Percentiles rank a stretch among this genome's conserved stretches.
phyloP scores from a whole-genome alignment of 768 basidiomycete genomes.

The Chalciporus piperatus region DNA sequence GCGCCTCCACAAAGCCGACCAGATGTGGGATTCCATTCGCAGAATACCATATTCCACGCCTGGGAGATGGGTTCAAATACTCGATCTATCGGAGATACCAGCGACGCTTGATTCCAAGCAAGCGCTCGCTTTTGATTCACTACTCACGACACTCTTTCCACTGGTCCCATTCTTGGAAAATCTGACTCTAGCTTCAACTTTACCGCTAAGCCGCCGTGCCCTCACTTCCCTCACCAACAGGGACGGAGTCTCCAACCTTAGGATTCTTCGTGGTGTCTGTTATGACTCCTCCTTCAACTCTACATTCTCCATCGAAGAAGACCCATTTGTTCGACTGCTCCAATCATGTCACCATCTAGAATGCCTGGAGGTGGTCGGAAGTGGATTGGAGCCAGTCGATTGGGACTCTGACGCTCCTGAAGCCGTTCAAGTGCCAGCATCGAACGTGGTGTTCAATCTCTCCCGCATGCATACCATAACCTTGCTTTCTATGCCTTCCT shows the following conservation, averaged over 20 bases:
- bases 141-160: constrained; percentile 63
- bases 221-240: constrained; percentile 50
- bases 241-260: constrained; percentile 49
- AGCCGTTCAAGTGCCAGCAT: constrained; percentile 20
- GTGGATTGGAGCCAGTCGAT: constrained; percentile 55
- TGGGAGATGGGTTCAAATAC: constrained; percentile 77
- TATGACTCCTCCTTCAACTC: constrained; percentile 40
- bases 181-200: constrained; percentile 53
- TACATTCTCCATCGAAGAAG: constrained; percentile 35
- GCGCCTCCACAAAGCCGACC: constrained; percentile 61
- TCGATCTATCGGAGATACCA: constrained; percentile 64
- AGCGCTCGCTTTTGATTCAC: constrained; percentile 55
- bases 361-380: constrained; percentile 60
- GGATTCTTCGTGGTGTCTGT: constrained; percentile 52
- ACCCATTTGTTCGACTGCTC: constrained; percentile 58
- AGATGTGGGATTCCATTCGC: constrained; percentile 84
- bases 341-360: constrained; percentile 55
- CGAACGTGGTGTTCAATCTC: constrained; percentile 46
- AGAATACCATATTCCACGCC: constrained; percentile 85
- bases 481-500: constrained; percentile 64
- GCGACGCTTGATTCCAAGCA: constrained; percentile 43
- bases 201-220: constrained; percentile 60
- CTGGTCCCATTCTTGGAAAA: constrained; percentile 60
- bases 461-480: constrained; percentile 56
- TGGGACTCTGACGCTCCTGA: constrained; percentile 32